phyloP scores from a whole-genome alignment of 2,329 filamentous ascomycete species.

The Talaromyces sp. region DNA sequence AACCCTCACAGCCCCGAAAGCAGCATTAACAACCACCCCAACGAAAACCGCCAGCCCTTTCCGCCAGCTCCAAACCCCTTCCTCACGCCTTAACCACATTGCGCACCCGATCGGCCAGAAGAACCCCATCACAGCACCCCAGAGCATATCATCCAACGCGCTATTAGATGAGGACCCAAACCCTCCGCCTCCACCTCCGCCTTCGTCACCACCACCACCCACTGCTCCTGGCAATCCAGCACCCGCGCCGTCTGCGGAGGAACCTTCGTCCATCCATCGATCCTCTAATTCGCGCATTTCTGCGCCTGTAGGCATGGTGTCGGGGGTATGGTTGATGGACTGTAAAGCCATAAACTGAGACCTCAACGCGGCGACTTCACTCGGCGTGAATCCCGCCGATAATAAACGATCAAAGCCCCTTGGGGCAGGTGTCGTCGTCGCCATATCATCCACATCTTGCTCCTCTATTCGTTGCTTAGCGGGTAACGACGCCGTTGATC shows the following conservation, averaged over 20 bases:
- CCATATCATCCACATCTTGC: conserved; percentile 14
- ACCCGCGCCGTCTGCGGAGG: conserved; percentile 44
- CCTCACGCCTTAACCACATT: conserved; percentile 80
- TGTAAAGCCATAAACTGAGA: conserved; percentile 87
- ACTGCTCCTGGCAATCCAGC: conserved; percentile 27
- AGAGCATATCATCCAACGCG: conserved; percentile 78
- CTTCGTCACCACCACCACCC: conserved; percentile 37
- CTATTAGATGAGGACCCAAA: conserved; percentile 43
- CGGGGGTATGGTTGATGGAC: conserved; percentile 75
- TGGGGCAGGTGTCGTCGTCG: conserved; percentile 52
- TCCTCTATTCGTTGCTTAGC: neutral
- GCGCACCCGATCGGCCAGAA: conserved; percentile 88
- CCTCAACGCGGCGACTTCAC: conserved; percentile 79
- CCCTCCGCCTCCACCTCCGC: conserved; percentile 38
- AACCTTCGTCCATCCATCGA: conserved; percentile 74
- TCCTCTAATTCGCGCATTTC: conserved; percentile 79
- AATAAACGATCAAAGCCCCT: conserved; percentile 87
- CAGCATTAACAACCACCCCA: conserved; percentile 75
- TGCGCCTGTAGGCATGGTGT: conserved; percentile 79
- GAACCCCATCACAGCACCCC: conserved; percentile 87
- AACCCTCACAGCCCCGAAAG: conserved; percentile 67
- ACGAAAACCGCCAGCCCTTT: conserved; percentile 84
- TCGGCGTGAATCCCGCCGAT: conserved; percentile 71
- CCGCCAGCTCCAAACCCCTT: conserved; percentile 79
- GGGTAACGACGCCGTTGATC: neutral